Percentiles rank a stretch among this genome's conserved stretches.
Evolutionary conservation across 768 basidiomycete species (phyloP).

Genomic region (Pleurotus eryngii): DNA sequence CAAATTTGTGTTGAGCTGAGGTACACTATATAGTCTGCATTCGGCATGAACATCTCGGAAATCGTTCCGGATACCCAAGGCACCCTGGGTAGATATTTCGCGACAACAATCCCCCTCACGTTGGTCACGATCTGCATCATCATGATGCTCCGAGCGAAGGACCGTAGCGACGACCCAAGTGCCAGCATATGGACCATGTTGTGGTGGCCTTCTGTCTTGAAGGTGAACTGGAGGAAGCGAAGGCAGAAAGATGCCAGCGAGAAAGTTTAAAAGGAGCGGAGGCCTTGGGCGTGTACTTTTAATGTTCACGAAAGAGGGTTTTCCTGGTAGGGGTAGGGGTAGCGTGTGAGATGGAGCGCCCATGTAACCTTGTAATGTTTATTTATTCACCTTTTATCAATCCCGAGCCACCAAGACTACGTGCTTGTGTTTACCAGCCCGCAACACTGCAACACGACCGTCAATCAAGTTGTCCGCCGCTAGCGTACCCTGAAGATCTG

Average conservation of each 20-base stretch:
- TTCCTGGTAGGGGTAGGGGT: too few species aligned
- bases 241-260: not conserved
- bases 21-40: constrained; percentile 23
- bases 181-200: not conserved
- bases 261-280: not conserved
- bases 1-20: too few species aligned
- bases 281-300: too few species aligned
- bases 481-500: constrained; percentile 39
- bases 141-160: constrained; percentile 47
- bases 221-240: not conserved
- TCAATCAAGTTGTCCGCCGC: constrained; percentile 50
- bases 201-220: constrained; percentile 6
- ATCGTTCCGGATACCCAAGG: constrained; percentile 23
- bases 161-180: not conserved
- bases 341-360: too few species aligned
- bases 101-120: constrained; percentile 43
- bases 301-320: too few species aligned
- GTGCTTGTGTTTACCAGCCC: constrained; percentile 74
- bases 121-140: constrained; percentile 51
- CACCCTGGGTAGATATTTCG: constrained; percentile 40
- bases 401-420: constrained; percentile 41
- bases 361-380: not conserved
- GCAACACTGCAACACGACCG: constrained; percentile 56
- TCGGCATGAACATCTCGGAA: constrained; percentile 35
- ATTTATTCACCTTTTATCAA: constrained; percentile 15